Evolutionary conservation across 2,329 filamentous ascomycete species (phyloP).

Genomic region (Venturia oleaginea): DNA sequence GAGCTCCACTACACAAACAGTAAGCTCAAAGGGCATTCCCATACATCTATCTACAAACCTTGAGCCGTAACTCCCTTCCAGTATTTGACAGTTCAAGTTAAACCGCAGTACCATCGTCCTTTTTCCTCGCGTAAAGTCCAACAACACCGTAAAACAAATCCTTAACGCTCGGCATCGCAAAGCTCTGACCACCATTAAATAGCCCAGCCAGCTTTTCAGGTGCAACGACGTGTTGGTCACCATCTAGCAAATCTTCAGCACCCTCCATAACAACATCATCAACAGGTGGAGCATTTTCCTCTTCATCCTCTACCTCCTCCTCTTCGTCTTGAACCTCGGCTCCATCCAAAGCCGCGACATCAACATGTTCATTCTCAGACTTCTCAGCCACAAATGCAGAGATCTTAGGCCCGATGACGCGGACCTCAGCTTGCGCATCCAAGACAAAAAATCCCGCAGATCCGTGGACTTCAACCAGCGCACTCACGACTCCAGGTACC

Average conservation of each 20-base stretch:
- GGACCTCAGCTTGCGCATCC: constrained; percentile 67
- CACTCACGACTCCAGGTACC: constrained; percentile 50
- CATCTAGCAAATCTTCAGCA: constrained; percentile 29
- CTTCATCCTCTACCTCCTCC: constrained; percentile 7
- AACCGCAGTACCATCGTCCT: background rate
- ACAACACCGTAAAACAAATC: constrained; percentile 69
- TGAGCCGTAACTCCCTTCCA: background rate
- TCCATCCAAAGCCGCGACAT: background rate
- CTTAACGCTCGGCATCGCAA: constrained; percentile 61
- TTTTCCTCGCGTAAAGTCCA: constrained; percentile 51
- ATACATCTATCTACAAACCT: background rate
- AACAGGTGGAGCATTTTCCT: background rate
- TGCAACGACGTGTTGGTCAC: constrained; percentile 52
- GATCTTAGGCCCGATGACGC: constrained; percentile 31
- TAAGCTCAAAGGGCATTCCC: background rate
- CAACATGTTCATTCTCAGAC: background rate
- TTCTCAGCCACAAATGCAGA: background rate
- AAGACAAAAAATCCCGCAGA: constrained; percentile 66
- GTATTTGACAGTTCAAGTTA: background rate
- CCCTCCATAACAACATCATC: constrained; percentile 21
- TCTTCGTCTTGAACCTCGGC: background rate
- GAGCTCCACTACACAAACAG: background rate
- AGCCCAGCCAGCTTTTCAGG: constrained; percentile 60
- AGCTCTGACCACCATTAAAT: constrained; percentile 60
- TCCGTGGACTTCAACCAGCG: constrained; percentile 54